Evolutionary conservation across 176 grass and related monocot species (phyloP).

Genomic region (Lolium rigidum): DNA sequence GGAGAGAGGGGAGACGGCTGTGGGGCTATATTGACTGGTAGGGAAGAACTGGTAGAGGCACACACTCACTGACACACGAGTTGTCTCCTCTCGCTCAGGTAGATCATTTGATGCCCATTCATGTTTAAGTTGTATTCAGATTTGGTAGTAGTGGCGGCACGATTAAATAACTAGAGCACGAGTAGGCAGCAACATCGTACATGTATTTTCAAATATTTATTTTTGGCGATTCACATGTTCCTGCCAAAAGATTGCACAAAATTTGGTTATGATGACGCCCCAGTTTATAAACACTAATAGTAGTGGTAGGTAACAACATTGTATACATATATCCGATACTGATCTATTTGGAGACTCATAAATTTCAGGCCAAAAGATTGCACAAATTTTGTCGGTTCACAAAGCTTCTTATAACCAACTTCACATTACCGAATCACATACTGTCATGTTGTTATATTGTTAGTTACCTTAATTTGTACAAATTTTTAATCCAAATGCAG

Average conservation of each 20-base stretch:
- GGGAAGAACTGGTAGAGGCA: constrained; percentile 42
- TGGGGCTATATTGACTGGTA: constrained; percentile 35
- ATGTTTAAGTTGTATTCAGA: neutral
- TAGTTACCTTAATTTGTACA: too few species aligned
- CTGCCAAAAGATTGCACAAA: neutral
- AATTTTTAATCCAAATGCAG: too few species aligned
- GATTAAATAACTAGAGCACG: too few species aligned
- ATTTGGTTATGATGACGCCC: too few species aligned
- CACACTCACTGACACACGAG: constrained; percentile 21
- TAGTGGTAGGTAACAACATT: too few species aligned
- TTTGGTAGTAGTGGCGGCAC: neutral
- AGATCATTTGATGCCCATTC: neutral
- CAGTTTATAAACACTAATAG: too few species aligned
- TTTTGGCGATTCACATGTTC: neutral
- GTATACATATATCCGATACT: too few species aligned
- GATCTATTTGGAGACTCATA: too few species aligned
- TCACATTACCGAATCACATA: neutral
- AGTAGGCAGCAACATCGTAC: too few species aligned
- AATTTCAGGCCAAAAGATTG: too few species aligned
- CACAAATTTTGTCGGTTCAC: neutral
- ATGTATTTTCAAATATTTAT: neutral
- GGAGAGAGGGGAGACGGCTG: constrained; percentile 31
- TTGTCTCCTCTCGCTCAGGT: neutral
- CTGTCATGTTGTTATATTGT: too few species aligned
- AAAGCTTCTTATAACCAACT: neutral